Base-by-base conservation (phyloP, 2,329 filamentous ascomycete species). In the Aspergillus proliferans region DNA sequence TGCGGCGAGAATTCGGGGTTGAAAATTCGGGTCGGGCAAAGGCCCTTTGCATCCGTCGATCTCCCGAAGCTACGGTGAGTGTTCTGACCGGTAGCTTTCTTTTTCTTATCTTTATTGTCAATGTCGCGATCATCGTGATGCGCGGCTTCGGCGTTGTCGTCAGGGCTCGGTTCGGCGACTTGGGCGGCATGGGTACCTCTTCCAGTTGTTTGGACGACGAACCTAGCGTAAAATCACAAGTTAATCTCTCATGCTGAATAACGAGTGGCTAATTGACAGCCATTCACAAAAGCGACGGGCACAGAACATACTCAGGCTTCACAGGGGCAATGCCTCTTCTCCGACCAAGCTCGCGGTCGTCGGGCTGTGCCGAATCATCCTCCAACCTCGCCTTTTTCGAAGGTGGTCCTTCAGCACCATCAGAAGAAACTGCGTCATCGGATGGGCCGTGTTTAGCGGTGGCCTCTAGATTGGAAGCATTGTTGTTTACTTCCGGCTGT, bases 61-160 rank as follows among this genome's bases (percentile, higher is more conserved):
- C 77, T 83, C 45, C 90, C 90, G 66, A 93, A 96, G 40, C 80
- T 81, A 49, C 92, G 86, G 57, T 82, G 82, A 55, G 85, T 90
- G 69, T 97, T 96, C 70, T 95, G 90, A 30, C 88, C 87, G 41
- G 76, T 77, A 56, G 82, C 71, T 63, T 84, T 85, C 61, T 80
- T 77, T 57, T 80, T 66, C 52, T 79, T 64, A 46, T 57, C 59
- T 49, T 66, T 65, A 53, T 67, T 74, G 46, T 60, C 65, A 50
- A 56, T 65, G 44, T 66, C 63, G 39, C 64, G 65, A 22, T 72
- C 67, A 46, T 73, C 66, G 47, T 76, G 69, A 50, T 71, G 69
- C 47, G 77, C 77, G 30, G 78, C 77, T 64, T 83, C 82, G 48
- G 82, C 79, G 48, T 79, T 79, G 62, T 84, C 80, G 55, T 82